Conservation (phyloP, 2,329 filamentous ascomycete species). For the Trichoderma breve region DNA sequence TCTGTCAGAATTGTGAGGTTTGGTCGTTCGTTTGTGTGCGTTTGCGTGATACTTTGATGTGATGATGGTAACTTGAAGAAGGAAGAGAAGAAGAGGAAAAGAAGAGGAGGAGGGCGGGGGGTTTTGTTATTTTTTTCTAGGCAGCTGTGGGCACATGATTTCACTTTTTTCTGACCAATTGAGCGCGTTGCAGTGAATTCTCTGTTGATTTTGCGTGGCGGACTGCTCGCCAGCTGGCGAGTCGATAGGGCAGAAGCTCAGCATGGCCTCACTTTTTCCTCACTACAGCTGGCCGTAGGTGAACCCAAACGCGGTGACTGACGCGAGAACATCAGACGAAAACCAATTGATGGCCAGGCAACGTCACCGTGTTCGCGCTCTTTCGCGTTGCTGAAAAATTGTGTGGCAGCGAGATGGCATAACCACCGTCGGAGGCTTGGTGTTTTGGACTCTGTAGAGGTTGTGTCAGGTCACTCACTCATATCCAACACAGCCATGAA, state of each 20-base stretch:
- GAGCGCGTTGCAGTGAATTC: not conserved
- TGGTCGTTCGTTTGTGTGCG: not conserved
- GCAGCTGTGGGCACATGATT: not conserved
- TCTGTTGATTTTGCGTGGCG: not conserved
- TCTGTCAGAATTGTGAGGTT: constrained; percentile 7
- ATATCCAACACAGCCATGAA: not conserved
- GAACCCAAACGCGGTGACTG: not conserved
- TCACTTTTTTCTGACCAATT: not conserved
- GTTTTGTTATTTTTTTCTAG: not conserved
- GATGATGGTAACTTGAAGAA: constrained; percentile 10
- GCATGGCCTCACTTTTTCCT: constrained; percentile 1
- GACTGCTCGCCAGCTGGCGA: constrained; percentile 17
- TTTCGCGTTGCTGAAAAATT: not conserved
- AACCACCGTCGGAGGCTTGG: not conserved
- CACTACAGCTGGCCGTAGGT: not conserved
- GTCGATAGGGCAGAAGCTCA: not conserved
- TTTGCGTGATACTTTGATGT: constrained; percentile 5
- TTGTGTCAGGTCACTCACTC: not conserved
- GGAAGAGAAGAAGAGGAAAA: not conserved
- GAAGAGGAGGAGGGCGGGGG: not conserved
- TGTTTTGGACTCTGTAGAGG: not conserved
- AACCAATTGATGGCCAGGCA: not conserved
- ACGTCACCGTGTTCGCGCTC: not conserved
- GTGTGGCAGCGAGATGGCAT: not conserved
- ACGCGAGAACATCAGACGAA: not conserved